Base-by-base conservation (phyloP, 2,329 filamentous ascomycete genomes). In the Paradendryphiella salina region DNA sequence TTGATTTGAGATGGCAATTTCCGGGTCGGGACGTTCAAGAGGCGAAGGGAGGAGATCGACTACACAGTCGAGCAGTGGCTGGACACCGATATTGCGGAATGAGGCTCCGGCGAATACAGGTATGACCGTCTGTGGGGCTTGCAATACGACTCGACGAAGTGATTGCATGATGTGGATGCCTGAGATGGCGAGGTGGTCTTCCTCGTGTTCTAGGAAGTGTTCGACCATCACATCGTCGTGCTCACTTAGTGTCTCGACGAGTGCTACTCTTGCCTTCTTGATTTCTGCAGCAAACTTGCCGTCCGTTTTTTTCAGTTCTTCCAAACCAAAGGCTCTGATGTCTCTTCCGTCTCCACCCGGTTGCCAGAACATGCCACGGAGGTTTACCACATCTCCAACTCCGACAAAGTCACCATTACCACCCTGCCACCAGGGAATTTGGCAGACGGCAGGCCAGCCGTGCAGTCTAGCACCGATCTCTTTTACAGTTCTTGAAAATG, bases 51-150 rank as follows among this genome's bases (percentile, higher is more conserved):
- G 79, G 37, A 96, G 86, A 66, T 96, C 89, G 7, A 90, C 84
- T 10, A 97, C 85, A 31, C 90, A 90, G 70, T 97, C 91, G 45
- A 97, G 82, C 17, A 99, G 79, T 21, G 92, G 90, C 70, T 96
- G 90, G 3, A 97, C 91, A 6, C 94, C 94, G 55, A 97, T 90
- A 59, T 97, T 96, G 34, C 88, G 85, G 73, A 97, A 91, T 71
- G 92, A 96, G 4, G 93, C 92, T 2, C 93, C 93, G 0, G 90
- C 90, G 73, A 96, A 95, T 0, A 96, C 82, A 0, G 93, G 93
- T 35, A 94, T 88, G 14, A 95, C 78, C n/a, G 76, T 78, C 42
- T 89, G 90, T 8, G 87, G 81, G 1, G 85, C 83, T 38, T 80
- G 78, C 5, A 86, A 78, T 5, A 96, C 83, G 32, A 85, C 86